Base-by-base conservation (phyloP, 352 stramenopile genomes). In the Albugo laibachii region DNA sequence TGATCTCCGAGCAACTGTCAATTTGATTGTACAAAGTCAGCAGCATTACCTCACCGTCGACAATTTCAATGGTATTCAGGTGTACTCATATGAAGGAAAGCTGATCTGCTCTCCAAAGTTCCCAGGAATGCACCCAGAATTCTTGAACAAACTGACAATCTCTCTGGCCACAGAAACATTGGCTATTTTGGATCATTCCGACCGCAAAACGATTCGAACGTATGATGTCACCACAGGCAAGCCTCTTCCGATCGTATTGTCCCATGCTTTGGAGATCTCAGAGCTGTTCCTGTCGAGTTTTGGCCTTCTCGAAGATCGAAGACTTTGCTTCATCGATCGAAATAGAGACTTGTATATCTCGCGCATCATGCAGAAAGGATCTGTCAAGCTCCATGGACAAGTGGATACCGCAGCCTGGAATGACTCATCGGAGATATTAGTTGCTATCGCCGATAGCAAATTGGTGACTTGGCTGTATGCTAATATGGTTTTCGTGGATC, bases 81-180 rank as follows among this genome's bases (percentile, higher is more conserved):
- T 94, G 12, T 96, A 92, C 57, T 88, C 80, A 43, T 97, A 95
- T 58, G 89, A 97, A 62, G 88, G 84, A 40, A 83, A 93, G 43
- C 56, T 65, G 13, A 64, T 95, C 24, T 89, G 80, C 64, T 80
- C 63, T 18, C 82, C 81, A 0, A 83, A 83, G 38, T 92, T 95
- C 48, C 58, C 70, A 0, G 84, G 82, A 16, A 69, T 97, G 45
- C 80, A 87, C 36, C 59, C 83, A 12, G 78, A 95, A 36, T 91
- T 93, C 27, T 62, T 96, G 24, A 92, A 85, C 53, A 62, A 59
- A 20, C 71, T 66, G 47, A 86, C 78, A 16, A 74, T 96, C 16
- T 76, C 79, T 13, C 65, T 97, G 16, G 88, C 72, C 54, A 64
- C 69, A 31, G 87, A 97, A 39, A 78, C 71, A 31, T 57, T 97